A percentile compares a stretch with the other conserved stretches of the same genome.
Conservation (phyloP, 2,329 filamentous ascomycete genomes). For the Apiospora rasikravindrae region DNA sequence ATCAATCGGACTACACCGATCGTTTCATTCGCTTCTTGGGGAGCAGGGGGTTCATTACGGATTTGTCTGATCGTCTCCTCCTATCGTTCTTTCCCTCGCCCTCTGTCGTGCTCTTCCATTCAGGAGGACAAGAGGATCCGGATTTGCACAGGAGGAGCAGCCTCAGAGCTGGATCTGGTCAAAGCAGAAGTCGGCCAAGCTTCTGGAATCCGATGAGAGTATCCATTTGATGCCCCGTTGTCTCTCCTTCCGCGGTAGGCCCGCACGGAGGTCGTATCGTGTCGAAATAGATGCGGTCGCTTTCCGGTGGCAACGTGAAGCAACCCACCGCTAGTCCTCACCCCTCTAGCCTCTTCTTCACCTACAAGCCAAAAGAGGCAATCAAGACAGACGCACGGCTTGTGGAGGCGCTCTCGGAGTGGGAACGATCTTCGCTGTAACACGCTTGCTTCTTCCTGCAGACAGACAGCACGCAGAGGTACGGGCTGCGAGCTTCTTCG, state of each 20-base stretch:
- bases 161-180: background rate
- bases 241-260: too few species aligned
- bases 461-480: too few species aligned
- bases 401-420: background rate
- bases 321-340: background rate
- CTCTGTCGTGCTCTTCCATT: background rate
- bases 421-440: background rate
- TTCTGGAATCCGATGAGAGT: background rate
- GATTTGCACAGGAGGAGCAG: background rate
- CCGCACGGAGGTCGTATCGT: constrained; percentile 2
- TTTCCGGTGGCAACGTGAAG: background rate
- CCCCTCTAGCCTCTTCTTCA: background rate
- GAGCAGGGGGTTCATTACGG: too few species aligned
- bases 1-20: background rate
- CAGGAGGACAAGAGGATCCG: too few species aligned
- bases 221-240: too few species aligned
- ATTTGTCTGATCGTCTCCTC: background rate
- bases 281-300: background rate
- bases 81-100: background rate
- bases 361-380: background rate
- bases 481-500: too few species aligned
- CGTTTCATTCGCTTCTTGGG: background rate
- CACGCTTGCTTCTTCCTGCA: background rate
- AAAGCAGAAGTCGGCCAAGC: background rate
- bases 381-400: background rate